Percentiles rank a stretch among this genome's conserved stretches.
phyloP scores from a whole-genome alignment of 208 protist genomes.

The Borovskyia barvae region DNA sequence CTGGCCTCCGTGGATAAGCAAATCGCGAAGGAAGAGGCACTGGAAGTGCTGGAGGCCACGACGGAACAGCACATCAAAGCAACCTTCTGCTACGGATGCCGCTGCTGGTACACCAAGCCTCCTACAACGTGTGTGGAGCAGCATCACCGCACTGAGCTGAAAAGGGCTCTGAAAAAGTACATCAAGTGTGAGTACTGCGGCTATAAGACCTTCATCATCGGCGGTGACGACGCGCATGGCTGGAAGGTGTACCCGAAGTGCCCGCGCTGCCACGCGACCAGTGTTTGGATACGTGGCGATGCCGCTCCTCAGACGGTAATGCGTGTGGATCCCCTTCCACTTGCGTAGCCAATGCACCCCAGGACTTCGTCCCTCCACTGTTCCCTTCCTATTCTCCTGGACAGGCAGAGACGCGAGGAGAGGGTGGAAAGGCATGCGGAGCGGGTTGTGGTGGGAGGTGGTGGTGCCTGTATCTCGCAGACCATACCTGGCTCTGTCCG shows the following conservation, averaged over 20 bases:
- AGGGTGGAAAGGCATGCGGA: too few relatives aligned
- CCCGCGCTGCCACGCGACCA: slow-evolving; percentile 55
- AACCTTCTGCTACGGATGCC: slow-evolving; percentile 64
- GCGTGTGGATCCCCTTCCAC: too few relatives aligned
- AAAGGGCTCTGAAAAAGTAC: slow-evolving; percentile 52
- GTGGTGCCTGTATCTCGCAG: too few relatives aligned
- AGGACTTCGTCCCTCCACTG: too few relatives aligned
- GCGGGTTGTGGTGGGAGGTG: too few relatives aligned
- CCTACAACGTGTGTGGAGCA: slow-evolving; percentile 52
- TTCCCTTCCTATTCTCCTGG: too few relatives aligned
- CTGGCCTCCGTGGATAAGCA: slow-evolving; percentile 47
- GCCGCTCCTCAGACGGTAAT: slow-evolving; percentile 49
- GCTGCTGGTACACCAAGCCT: slow-evolving; percentile 48
- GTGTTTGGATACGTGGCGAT: slow-evolving; percentile 47
- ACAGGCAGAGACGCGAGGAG: too few relatives aligned
- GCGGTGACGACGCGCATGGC: slow-evolving; percentile 48
- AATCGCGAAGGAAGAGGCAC: slow-evolving; percentile 56
- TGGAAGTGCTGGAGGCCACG: slow-evolving; percentile 41
- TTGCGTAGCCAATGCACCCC: too few relatives aligned
- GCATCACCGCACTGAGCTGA: slow-evolving; percentile 48
- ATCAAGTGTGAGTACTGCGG: slow-evolving; percentile 72
- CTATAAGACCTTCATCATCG: slow-evolving; percentile 72
- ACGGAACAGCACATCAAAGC: slow-evolving; percentile 57
- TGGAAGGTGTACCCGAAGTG: slow-evolving; percentile 64
- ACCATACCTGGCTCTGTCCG: too few relatives aligned